Base-by-base conservation (phyloP, 495 filamentous ascomycete species). In the Pseudoneurospora amorphoporcata region DNA sequence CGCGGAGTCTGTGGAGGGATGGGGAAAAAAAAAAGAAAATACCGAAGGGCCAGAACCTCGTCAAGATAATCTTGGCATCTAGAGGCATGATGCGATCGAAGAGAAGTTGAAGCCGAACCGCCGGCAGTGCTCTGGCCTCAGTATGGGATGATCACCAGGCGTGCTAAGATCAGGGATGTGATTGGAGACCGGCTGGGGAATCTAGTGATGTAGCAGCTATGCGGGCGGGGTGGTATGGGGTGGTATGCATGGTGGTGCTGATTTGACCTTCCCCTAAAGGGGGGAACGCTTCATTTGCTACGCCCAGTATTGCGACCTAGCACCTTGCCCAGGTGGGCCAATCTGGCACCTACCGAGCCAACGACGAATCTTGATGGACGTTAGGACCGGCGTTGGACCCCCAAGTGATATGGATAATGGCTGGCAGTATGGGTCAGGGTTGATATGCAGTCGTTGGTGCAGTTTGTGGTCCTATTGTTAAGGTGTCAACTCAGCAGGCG, bases 161-260 rank as follows among this genome's bases (percentile, higher is more conserved):
- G 53, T 65, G 53, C 35, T 35, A 65, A 65, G 53, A 65, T 65
- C 7, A 65, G 29, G 29, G 53, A 35, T 65, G 23, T 65, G 53
- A 65, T 65, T 65, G 29, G 53, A 65, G 23, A 41, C 16, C 9
- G 35, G 38, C n/a, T 39, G 72, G 29, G 8, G 8, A 69, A 70
- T 76, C 75, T 70, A 73, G 71, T 76, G 75, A 76, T 75, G 73
- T 68, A 70, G 65, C 68, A 42, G 37, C 29, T 43, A 75, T 76
- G 75, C 75, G 53, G 53, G 29, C 53, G 53, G 53, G 53, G 53
- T 65, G 23, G 14, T 65, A 61, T 61, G 14, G 53, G 53, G 53
- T 65, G 53, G 29, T 35, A 35, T 65, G 53, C 53, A 65, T 65
- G 7, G 29, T 65, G 29, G 53, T 65, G 29, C 53, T 65, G 53